Conservation (phyloP, 2,329 filamentous ascomycete genomes). For the Trichoderma harzianum region DNA sequence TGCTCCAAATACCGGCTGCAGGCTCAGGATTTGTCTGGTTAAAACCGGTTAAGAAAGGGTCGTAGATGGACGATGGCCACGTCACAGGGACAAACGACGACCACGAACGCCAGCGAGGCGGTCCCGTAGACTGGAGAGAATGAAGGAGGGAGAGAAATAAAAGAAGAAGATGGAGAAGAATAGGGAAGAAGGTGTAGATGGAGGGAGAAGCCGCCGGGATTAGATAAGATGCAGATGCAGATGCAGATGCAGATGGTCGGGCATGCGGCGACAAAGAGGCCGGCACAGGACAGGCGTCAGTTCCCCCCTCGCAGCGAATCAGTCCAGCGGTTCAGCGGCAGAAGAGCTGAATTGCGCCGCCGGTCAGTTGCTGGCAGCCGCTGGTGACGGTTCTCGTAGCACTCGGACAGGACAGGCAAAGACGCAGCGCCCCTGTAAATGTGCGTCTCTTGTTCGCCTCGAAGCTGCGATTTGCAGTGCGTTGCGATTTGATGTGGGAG, state of each 20-base stretch:
- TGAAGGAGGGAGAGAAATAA: not conserved
- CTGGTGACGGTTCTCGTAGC: not conserved
- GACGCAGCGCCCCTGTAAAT: slow-evolving; percentile 1
- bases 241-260: slow-evolving; percentile 12
- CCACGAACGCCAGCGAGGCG: not conserved
- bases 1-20: not conserved
- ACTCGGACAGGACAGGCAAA: not conserved
- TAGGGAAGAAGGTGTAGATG: not conserved
- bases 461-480: slow-evolving; percentile 11
- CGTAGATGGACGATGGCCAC: not conserved
- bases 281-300: slow-evolving; percentile 5
- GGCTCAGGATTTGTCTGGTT: not conserved
- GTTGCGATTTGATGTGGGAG: slow-evolving; percentile 13
- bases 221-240: not conserved
- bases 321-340: not conserved
- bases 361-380: not conserved
- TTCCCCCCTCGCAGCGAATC: slow-evolving; percentile 9
- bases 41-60: not conserved
- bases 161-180: not conserved
- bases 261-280: slow-evolving; percentile 15
- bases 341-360: not conserved
- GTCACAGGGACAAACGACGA: not conserved
- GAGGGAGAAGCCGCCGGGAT: not conserved
- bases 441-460: slow-evolving; percentile 1
- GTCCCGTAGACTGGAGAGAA: not conserved